Conservation (phyloP, 2,329 filamentous ascomycete species). For the Lecanoromycetidae sp. region DNA sequence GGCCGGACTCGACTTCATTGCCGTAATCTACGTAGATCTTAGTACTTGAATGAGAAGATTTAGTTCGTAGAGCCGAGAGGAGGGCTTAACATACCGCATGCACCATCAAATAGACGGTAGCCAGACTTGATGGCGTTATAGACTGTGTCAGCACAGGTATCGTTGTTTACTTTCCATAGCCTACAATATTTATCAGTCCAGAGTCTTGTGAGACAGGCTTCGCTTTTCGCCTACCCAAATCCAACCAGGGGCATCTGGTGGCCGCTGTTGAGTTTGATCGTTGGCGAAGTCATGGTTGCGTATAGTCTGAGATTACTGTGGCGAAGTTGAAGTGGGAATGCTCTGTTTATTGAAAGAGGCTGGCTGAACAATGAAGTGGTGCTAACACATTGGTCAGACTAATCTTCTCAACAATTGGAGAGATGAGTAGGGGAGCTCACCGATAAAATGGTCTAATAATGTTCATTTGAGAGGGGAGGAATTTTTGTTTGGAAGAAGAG, state of each 20-base stretch:
- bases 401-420: too few relatives aligned
- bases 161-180: constrained; percentile 72
- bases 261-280: constrained; percentile 53
- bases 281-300: constrained; percentile 27
- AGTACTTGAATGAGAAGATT: too few relatives aligned
- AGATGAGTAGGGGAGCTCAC: neutral
- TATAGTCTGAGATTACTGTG: neutral
- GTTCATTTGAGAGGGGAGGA: neutral
- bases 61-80: too few relatives aligned
- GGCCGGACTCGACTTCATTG: constrained; percentile 66
- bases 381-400: neutral
- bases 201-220: too few relatives aligned
- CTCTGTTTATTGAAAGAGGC: neutral
- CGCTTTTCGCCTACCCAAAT: constrained; percentile 46
- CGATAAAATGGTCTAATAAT: neutral
- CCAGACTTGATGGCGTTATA: constrained; percentile 58
- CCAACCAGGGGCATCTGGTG: constrained; percentile 62
- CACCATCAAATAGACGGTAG: constrained; percentile 50
- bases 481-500: neutral
- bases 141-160: constrained; percentile 59
- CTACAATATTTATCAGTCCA: constrained; percentile 17
- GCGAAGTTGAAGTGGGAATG: neutral
- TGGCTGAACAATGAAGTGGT: neutral
- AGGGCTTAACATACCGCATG: constrained; percentile 41
- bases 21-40: constrained; percentile 53